Base-by-base conservation (phyloP, 2,329 filamentous ascomycete species). In the Penicillium sp. region DNA sequence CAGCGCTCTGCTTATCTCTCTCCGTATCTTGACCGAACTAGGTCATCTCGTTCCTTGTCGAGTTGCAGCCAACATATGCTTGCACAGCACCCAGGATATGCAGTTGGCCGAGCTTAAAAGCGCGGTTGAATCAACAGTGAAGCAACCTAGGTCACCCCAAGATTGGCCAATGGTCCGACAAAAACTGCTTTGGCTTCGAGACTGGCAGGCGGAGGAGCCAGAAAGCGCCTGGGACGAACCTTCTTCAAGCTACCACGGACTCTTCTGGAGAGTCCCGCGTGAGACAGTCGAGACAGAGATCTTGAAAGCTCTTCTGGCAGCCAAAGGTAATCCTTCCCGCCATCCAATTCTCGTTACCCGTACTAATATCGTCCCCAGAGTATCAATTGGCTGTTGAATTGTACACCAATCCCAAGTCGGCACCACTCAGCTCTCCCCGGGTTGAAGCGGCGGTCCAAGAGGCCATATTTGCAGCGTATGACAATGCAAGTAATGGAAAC, bases 401-500 rank as follows among this genome's bases (percentile, higher is more conserved):
- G 14, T 81, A 79, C 53, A 66, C 65, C 7, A 54, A 60, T n/a
- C 55, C 65, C 18, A 56, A 54, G 2, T 59, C 70, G 8, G 60
- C 67, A 7, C 72, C 76, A 14, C 67, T 85, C 10, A 67, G 71
- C n/a, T 56, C 64, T 7, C 62, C 71, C 0, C 77, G 79, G 27
- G 76, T 84, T 6, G 83, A 87, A 70, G 66, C 74, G 22, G 76
- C 81, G 13, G 75, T 86, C 14, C 69, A 83, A 13, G 75, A 75
- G 8, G 75, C 80, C 36, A 80, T 82, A 16, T 79, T 84, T 70
- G 70, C 80, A 22, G 75, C 79, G 18, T 88, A 87, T 65, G 85
- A 88, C 65, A 85, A 85, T 59, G 85, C 85, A 18, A 87, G 81
- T 66, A 88, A 87, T 62, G 85, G 85, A 29, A 88, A 87, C 63